Percentiles rank a stretch among this genome's conserved stretches.
These are phyloP conservation scores for Achlya hypogyna DNA, from an alignment of 352 stramenopile genomes.

Conservation along the genomic window DNA sequence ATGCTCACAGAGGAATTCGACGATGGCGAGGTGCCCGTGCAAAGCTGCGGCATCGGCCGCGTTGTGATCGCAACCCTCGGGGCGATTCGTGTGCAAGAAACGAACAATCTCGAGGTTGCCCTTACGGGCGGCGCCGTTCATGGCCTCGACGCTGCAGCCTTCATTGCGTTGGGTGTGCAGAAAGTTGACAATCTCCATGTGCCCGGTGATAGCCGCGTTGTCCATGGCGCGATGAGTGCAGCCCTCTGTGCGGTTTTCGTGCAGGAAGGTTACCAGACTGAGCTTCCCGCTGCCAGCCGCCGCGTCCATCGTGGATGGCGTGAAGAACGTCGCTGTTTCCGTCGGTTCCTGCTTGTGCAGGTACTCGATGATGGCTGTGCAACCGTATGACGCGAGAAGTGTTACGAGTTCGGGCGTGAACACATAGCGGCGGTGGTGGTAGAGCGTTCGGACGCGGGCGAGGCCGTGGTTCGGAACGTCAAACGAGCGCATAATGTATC, in stretches of 20 bases:
- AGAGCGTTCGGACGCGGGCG: background rate
- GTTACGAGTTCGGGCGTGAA: background rate
- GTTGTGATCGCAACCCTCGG: background rate
- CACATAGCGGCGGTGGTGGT: background rate
- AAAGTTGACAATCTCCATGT: conserved; percentile 17
- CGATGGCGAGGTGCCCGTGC: background rate
- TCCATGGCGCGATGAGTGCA: conserved; percentile 13
- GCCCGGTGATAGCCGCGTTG: conserved; percentile 7
- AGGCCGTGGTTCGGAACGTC: background rate
- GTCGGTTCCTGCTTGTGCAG: background rate
- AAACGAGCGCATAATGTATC: background rate
- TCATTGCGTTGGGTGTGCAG: background rate
- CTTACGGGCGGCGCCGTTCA: conserved; percentile 22
- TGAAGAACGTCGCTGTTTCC: background rate
- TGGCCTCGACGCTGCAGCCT: conserved; percentile 17
- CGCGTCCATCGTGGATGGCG: background rate
- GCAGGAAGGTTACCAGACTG: background rate
- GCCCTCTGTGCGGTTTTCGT: conserved; percentile 7
- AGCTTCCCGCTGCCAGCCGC: conserved; percentile 9
- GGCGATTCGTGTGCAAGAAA: conserved; percentile 21
- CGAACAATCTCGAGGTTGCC: conserved; percentile 21
- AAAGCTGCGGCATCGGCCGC: background rate
- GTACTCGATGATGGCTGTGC: background rate
- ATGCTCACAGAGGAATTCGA: background rate
- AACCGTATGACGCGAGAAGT: background rate